phyloP scores from a whole-genome alignment of 2,329 filamentous ascomycete species.

The Colletotrichum cuscutae region DNA sequence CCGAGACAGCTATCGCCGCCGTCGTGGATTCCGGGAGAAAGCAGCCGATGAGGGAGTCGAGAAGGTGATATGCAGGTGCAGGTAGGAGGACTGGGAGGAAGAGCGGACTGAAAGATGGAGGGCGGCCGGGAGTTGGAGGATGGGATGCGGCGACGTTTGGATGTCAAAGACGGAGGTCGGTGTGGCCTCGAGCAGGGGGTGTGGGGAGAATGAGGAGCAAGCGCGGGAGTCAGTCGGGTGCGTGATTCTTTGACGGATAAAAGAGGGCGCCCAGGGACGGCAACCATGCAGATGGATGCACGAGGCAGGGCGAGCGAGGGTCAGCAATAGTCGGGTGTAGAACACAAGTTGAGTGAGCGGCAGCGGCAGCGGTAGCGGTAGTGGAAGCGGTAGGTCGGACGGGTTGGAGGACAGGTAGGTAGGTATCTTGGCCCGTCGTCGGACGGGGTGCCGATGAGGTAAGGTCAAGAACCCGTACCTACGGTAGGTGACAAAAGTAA shows the following conservation, averaged over 20 bases:
- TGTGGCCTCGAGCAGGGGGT: constrained; percentile 26
- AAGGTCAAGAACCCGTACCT: neutral
- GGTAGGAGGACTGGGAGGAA: neutral
- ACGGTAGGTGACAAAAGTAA: neutral
- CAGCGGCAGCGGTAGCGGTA: constrained; percentile 1
- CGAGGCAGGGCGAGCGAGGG: constrained; percentile 13
- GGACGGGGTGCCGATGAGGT: neutral
- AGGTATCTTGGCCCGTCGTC: neutral
- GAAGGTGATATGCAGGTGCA: neutral
- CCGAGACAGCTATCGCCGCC: constrained; percentile 33
- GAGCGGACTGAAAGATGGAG: constrained; percentile 11
- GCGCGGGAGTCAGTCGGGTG: constrained; percentile 16
- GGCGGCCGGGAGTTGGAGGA: constrained; percentile 23
- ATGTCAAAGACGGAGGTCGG: constrained; percentile 32
- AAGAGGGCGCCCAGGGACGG: constrained; percentile 19
- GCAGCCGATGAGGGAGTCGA: constrained; percentile 14
- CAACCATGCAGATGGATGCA: constrained; percentile 22
- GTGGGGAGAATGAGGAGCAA: constrained; percentile 20
- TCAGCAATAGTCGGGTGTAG: neutral
- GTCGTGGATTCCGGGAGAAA: constrained; percentile 19
- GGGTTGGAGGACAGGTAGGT: neutral
- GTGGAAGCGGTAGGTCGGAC: constrained; percentile 3
- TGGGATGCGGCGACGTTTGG: constrained; percentile 25
- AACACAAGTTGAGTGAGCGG: neutral
- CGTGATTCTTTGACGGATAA: constrained; percentile 21